A percentile compares a stretch with the other conserved stretches of the same genome.
Conservation (phyloP, 306 rosid genomes). For the Corylus americana region DNA sequence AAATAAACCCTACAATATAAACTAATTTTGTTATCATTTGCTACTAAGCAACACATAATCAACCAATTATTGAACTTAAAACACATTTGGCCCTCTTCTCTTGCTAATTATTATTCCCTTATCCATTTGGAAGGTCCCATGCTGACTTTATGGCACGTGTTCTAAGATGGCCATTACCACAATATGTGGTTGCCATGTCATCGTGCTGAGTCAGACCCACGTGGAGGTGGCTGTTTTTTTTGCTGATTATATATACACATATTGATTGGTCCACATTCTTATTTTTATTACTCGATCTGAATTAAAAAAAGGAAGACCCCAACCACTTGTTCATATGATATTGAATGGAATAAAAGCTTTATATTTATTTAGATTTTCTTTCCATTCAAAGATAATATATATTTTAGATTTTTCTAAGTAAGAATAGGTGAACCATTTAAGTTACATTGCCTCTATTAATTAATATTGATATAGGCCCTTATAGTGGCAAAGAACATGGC, state of each 20-base stretch:
- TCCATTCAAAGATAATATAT: no score
- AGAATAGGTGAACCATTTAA: no score
- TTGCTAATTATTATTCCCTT: neutral
- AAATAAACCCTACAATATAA: neutral
- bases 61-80: neutral
- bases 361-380: neutral
- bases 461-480: no score
- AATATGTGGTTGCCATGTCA: neutral
- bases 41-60: neutral
- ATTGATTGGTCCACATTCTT: neutral
- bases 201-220: slow-evolving; percentile 14
- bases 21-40: neutral
- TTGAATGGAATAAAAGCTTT: neutral
- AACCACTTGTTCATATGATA: neutral
- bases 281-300: neutral
- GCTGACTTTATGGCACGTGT: neutral
- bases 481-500: no score
- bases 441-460: no score
- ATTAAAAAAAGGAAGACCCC: neutral
- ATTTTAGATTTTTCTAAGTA: no score
- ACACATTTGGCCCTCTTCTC: neutral
- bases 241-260: neutral
- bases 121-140: neutral
- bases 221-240: neutral
- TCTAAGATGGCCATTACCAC: neutral